phyloP scores from a whole-genome alignment of 495 filamentous ascomycete species.

The Diplogelasinospora grovesii region DNA sequence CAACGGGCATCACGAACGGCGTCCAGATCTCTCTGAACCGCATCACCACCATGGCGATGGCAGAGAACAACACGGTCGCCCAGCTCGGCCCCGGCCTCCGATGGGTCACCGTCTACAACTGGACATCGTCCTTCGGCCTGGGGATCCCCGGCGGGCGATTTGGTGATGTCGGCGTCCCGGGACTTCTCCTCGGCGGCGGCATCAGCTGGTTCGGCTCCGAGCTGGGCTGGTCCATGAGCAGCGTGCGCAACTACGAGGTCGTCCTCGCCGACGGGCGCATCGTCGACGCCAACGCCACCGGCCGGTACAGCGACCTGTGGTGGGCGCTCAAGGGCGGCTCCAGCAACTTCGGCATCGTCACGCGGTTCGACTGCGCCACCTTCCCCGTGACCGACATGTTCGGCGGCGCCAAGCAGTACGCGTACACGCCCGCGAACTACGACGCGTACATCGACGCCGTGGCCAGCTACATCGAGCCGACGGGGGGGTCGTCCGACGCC shows the following conservation, averaged over 20 bases:
- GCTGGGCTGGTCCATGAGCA: slow-evolving; percentile 51
- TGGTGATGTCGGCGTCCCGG: slow-evolving; percentile 5
- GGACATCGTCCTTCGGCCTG: background rate
- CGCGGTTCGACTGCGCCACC: slow-evolving; percentile 38
- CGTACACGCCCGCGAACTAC: slow-evolving; percentile 22
- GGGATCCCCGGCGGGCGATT: background rate
- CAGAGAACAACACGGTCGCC: background rate
- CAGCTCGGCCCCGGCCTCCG: background rate
- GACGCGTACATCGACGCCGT: background rate
- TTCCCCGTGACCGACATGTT: slow-evolving; percentile 43
- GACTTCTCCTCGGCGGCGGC: slow-evolving; percentile 37
- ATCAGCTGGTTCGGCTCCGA: slow-evolving; percentile 43
- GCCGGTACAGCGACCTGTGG: slow-evolving; percentile 34
- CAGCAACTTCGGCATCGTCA: slow-evolving; percentile 47
- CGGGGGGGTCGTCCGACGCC: background rate
- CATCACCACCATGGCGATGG: background rate
- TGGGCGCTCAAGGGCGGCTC: slow-evolving; percentile 40
- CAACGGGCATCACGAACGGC: background rate
- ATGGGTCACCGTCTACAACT: background rate
- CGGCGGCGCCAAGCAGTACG: slow-evolving; percentile 49
- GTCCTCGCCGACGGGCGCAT: slow-evolving; percentile 50
- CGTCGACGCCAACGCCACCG: slow-evolving; percentile 39
- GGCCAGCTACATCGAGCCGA: background rate
- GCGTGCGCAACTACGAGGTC: slow-evolving; percentile 46
- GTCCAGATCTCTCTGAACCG: background rate